Base-by-base conservation (phyloP, 2,329 filamentous ascomycete genomes). In the Aspergillus fumigatiaffinis region DNA sequence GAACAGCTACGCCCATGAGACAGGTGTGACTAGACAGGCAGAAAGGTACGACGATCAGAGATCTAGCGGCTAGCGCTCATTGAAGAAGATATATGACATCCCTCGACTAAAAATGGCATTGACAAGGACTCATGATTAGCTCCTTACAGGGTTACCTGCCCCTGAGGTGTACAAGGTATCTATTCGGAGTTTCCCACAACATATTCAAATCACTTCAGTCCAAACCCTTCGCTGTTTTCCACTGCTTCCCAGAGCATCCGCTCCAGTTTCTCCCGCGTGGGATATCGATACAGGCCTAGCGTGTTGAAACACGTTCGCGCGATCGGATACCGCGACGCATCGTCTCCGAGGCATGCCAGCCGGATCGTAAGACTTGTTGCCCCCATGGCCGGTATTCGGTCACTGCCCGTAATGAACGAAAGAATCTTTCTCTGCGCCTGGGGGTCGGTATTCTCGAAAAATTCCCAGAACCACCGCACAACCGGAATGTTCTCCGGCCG, bases 241-340 rank as follows among this genome's bases (percentile, higher is more conserved):
- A 96, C 91, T 3, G 92, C 92, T 60, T 85, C 84, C 91, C 92
- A 96, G 32, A 97, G 77, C 78, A 87, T 86, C 52, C 74, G 76
- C 71, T 91, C 88, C 58, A 96, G 72, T 63, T 84, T 87, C 68
- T 86, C 81, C 64, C 81, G 84, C 3, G 83, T 85, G 38, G 74
- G 71, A 73, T 93, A 96, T 49, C 85, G 82, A 76, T 88, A 93
- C 56, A 97, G 76, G 4, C 88, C 87, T 61, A 97, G 69, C 72
- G 87, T 85, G 71, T 96, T 96, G 76, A 97, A 97, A 73, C 92
- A 97, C 7, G 92, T 97, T 67, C 92, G 84, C 20, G 92, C 92
- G 21, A 91, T 89, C 1, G 92, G 92, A 70, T 89, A 96, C 60
- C 92, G 82, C 41, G 84, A 81, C 58, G 81, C 80, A 66, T 95